Evolutionary conservation across 495 filamentous ascomycete genomes (phyloP), one percentile per base, ranked within the genome.

Genomic region (Sordaria brevicollis): DNA sequence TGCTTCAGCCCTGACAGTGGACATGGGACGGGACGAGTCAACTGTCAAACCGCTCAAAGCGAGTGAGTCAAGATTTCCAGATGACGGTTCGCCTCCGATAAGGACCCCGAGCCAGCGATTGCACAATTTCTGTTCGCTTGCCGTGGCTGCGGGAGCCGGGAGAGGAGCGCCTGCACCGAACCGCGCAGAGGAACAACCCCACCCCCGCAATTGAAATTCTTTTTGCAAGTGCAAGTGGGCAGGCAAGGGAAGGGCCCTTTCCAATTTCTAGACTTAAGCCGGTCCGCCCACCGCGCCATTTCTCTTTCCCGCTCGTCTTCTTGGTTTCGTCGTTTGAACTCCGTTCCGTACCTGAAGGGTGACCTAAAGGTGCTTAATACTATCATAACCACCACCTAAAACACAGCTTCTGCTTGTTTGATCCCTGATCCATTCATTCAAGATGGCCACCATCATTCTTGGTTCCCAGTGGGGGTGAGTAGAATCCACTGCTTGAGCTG

Each of bases 391-490:
- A 57, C 49, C 29, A 25, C 5, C 7, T 57, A 13, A 19, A 5
- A 29, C 1, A 57, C 49, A 29, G 49, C 11, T 29, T 57, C 21
- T 57, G 49, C 15, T 54, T 57, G 49, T 29, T 29, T 29, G n/a
- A 15, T 57, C 10, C n/a, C 11, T 57, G 31, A 57, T 57, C 25
- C 25, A 57, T 57, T n/a, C n/a, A n/a, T 65, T 35, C 66, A 75
- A 36, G 62, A 76, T 76, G 76, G 71, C 71, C 21, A 77, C 76
- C 39, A 71, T 77, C 57, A 76, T 77, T 72, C 74, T 77, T 43
- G 76, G 76, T n/a, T 54, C 76, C 66, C 76, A 77, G 69, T 77
- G 76, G 76, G 76, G 76, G 68, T 49, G 62, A 67, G 25, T 37
- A 67, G 41, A 65, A 72, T 71, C 72, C 66, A 39, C 38, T 41